Conservation (phyloP, 352 stramenopile genomes). For the Globisporangium carolinianum region DNA sequence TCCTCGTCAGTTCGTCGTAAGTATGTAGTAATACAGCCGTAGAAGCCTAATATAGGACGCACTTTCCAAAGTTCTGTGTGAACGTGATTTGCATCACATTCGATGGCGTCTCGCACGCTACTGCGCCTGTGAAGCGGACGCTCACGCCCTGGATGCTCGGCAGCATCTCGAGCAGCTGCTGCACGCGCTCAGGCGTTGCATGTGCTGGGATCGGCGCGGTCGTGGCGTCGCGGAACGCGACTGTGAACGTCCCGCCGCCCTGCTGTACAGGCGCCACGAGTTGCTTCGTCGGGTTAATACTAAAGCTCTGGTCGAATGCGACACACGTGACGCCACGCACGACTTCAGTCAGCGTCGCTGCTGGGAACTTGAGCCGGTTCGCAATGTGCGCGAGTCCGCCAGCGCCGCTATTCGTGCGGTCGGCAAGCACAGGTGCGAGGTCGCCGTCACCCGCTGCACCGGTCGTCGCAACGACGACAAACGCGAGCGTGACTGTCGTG, state of each 20-base stretch:
- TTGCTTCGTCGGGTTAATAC: slow-evolving; percentile 26
- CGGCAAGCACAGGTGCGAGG: slow-evolving; percentile 33
- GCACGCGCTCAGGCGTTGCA: slow-evolving; percentile 19
- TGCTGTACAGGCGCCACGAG: slow-evolving; percentile 31
- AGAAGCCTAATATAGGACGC: slow-evolving; percentile 14
- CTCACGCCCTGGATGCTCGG: slow-evolving; percentile 46
- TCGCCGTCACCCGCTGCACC: slow-evolving; percentile 44
- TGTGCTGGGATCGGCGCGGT: slow-evolving; percentile 53
- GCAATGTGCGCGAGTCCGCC: slow-evolving; percentile 53
- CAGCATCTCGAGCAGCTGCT: slow-evolving; percentile 33
- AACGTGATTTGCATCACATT: slow-evolving; percentile 71
- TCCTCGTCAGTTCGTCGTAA: no score
- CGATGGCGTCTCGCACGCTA: slow-evolving; percentile 51
- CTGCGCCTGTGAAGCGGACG: slow-evolving; percentile 42
- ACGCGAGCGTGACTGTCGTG: slow-evolving; percentile 52
- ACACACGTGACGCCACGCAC: slow-evolving; percentile 40
- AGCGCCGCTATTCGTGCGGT: slow-evolving; percentile 41
- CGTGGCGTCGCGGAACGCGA: slow-evolving; percentile 59
- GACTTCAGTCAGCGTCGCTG: slow-evolving; percentile 42
- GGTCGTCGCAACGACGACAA: slow-evolving; percentile 44
- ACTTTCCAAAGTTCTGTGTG: slow-evolving; percentile 78
- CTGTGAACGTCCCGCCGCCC: slow-evolving; percentile 45
- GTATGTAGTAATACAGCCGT: no score
- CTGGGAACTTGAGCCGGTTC: slow-evolving; percentile 50
- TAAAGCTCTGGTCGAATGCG: slow-evolving; percentile 46